Base-by-base conservation (phyloP, 306 rosid genomes). In the Vigna unguiculata region DNA sequence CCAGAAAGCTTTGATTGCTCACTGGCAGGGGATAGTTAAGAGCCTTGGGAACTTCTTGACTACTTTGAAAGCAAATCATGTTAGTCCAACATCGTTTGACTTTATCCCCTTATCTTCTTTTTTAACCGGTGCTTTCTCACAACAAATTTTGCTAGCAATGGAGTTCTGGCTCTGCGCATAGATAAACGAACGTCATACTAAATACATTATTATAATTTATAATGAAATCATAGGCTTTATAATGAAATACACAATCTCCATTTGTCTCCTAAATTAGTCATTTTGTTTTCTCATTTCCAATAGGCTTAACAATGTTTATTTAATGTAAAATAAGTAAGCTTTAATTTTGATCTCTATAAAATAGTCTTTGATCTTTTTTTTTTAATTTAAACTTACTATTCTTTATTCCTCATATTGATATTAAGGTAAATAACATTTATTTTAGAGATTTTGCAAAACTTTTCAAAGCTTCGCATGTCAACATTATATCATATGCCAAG, bases 11-110 rank as follows among this genome's bases (percentile, higher is more conserved):
- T 84, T 96, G 84, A 92, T 96, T 87, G 99, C 94, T 55, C 98
- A 96, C 79, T 96, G 99, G 99, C 99, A 96, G 84, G 96, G 93
- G 83, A 96, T 96, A 80, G 98, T 96, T 38, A 92, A 87, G 92
- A 89, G 93, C 84, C 91, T 93, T 69, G 86, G 86, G 79, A 92
- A 72, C 88, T 92, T 87, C 80, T 82, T 92, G 78, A 88, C 91
- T 76, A 91, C 87, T 76, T 86, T 96, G 91, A 91, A 90, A 84
- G 91, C 86, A 77, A 93, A 96, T 83, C 87, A 87, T 71, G 99
- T 96, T 74, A 88, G 99, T 86, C 51, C n/a, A 72, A 19, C 65
- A 73, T 64, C 54, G 38, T 71, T 76, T 75, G 52, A 19, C 69
- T 62, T 47, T 53, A 53, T 54, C 30, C 21, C 24, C 15, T 67